Evolutionary conservation across 2,329 filamentous ascomycete genomes (phyloP), one percentile per base, ranked within the genome.

Genomic region (Geosmithia morbida): DNA sequence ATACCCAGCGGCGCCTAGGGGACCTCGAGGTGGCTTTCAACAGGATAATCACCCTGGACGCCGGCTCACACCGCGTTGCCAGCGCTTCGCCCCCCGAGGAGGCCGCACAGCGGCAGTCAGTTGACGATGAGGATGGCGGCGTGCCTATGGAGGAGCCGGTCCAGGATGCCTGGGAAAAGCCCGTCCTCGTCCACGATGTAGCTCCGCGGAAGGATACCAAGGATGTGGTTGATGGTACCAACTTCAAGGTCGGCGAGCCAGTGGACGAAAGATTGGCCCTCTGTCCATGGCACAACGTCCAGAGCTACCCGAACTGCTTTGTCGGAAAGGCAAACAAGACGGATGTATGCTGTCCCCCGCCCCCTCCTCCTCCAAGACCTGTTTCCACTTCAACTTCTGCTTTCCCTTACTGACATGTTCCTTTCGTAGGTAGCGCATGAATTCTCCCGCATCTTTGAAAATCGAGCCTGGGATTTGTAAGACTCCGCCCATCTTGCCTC

Each of bases 381-480:
- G 8, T 19, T 39, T 48, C 26, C 18, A 13, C 43, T 16, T 16
- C 3, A 43, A 5, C 7, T 22, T 26, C 7, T 7, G 11, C 42
- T 39, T 43, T 30, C 49, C 42, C 53, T 42, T 55, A 49, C 33
- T n/a, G 16, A 45, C 26, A 19, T 63, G 66, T 0, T 72, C 75
- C 60, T 87, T 86, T 54, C 67, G 75, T 33, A 56, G 33, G 33
- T 37, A 3, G 14, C 33, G 6, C 10, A 37, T 13, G 33, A 37
- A 37, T 37, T 37, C 33, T 37, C 33, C 11, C 10, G 59, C 2
- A 72, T 86, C 45, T 68, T 84, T 52, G 76, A 74, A 55, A 63
- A 67, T 2, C 72, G 77, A 49, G 57, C 67, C 11, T 95, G 88
- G 88, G 80, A 90, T 51, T 66, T 94, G 85, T 92, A 69, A 71